phyloP scores from a whole-genome alignment of 371 early-diverging fungal species.

The Rhizomucor miehei region DNA sequence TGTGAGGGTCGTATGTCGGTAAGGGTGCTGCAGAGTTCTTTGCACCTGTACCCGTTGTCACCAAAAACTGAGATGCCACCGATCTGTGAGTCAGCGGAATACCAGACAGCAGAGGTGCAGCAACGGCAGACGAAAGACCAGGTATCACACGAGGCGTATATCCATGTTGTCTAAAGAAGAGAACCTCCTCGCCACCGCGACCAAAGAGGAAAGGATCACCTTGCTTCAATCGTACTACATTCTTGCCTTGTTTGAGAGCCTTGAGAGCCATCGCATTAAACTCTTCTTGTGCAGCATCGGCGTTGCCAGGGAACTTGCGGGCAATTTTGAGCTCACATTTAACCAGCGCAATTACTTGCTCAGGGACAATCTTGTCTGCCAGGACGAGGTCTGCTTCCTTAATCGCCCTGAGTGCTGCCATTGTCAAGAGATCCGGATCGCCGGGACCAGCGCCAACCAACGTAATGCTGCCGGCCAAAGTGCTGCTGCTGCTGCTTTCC shows the following conservation, averaged over 20 bases:
- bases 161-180: slow-evolving; percentile 68
- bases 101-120: slow-evolving; percentile 72
- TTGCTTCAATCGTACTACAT: slow-evolving; percentile 82
- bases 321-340: slow-evolving; percentile 47
- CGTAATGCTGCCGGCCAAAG: slow-evolving; percentile 31
- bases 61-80: slow-evolving; percentile 81
- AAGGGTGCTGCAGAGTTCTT: slow-evolving; percentile 46
- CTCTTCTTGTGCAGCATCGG: slow-evolving; percentile 79
- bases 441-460: slow-evolving; percentile 93
- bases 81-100: slow-evolving; percentile 91
- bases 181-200: slow-evolving; percentile 87
- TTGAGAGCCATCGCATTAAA: slow-evolving; percentile 66
- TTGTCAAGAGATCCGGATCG: slow-evolving; percentile 77
- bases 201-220: slow-evolving; percentile 95
- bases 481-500: neutral
- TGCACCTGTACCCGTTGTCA: slow-evolving; percentile 76
- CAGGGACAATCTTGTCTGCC: slow-evolving; percentile 81
- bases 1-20: slow-evolving; percentile 60
- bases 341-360: slow-evolving; percentile 58
- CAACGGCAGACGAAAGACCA: slow-evolving; percentile 78
- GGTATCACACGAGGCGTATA: slow-evolving; percentile 74
- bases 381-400: slow-evolving; percentile 77
- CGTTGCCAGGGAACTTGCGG: slow-evolving; percentile 60
- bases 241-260: slow-evolving; percentile 61
- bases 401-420: slow-evolving; percentile 69